Evolutionary conservation across 345 rosid genomes (phyloP).

Genomic region (Lenwebbia sp.): DNA sequence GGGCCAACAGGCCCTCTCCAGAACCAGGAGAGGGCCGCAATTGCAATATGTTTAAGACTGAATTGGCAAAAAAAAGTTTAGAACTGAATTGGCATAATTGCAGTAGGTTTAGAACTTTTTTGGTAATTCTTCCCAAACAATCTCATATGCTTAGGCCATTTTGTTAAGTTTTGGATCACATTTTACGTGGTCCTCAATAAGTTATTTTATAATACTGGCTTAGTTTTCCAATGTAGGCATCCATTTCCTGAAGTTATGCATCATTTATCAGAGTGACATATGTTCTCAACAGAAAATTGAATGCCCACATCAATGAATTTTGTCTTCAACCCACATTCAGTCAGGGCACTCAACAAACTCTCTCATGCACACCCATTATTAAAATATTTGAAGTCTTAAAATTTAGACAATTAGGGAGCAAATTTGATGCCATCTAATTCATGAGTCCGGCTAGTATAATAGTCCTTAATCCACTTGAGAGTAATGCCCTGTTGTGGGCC

Average conservation of each 20-base stretch:
- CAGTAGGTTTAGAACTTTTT: too few relatives aligned
- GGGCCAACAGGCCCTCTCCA: too few relatives aligned
- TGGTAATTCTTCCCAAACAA: not conserved
- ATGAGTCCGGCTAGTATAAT: too few relatives aligned
- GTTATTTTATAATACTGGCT: not conserved
- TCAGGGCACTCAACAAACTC: not conserved
- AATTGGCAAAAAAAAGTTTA: too few relatives aligned
- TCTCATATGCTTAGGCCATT: not conserved
- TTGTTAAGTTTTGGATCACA: not conserved
- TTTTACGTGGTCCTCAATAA: not conserved
- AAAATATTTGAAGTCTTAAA: not conserved
- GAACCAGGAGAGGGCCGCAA: too few relatives aligned
- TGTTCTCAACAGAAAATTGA: not conserved
- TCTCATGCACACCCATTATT: not conserved
- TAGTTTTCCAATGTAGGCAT: not conserved
- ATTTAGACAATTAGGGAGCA: not conserved
- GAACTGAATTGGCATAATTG: too few relatives aligned
- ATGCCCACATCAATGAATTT: not conserved
- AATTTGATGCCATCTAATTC: not conserved
- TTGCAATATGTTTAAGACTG: too few relatives aligned
- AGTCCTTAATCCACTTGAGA: too few relatives aligned
- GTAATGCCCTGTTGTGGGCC: too few relatives aligned
- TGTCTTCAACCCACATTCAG: not conserved
- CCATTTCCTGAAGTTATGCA: not conserved
- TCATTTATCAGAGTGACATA: not conserved